Base-by-base conservation (phyloP, 345 rosid species). In the Populus davidiana region DNA sequence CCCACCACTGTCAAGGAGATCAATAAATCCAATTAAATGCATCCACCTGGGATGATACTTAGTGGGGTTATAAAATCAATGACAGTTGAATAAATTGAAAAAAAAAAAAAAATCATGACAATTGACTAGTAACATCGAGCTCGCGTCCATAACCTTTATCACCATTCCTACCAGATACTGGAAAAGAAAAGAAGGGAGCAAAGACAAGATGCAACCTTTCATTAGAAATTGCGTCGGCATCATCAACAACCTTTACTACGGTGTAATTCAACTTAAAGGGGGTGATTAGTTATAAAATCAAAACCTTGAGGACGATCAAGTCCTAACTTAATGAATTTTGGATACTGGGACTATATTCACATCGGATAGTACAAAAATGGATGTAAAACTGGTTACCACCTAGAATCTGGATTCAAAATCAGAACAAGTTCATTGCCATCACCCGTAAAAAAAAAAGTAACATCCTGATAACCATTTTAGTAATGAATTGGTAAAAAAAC, bases 1-100 rank as follows among this genome's bases (percentile, higher is more conserved):
- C 99, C 99, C 99, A 96, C 99, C 99, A 96, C 99, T 96, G 99
- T 85, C 93, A 96, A 91, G 82, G 84, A 91, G 86, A 90, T 85
- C 86, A 92, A 92, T 73, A 90, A 92, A 92, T 86, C 89, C 84
- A 83, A 89, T 89, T 94, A 91, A 89, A 89, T 56, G 88, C 88
- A 83, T 85, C 87, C 86, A 87, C 91, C 91, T 81, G 87, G 91
- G 90, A 82, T 83, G 81, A 86, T 90, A 82, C 87, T 86, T 70
- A 61, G 82, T 72, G 67, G 65, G 70, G 88, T 87, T 81, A 87
- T 80, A 63, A 79, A 83, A 86, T 77, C 82, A 88, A 90, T 77
- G 81, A 69, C 75, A 81, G 25, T 61, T 70, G 61, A 59, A 74
- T 49, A 61, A 41, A 17, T 73, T 49, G 44, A 69, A 61, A 68